phyloP scores from a whole-genome alignment of 108 stramenopile genomes.

The Epipyxis sp. region DNA sequence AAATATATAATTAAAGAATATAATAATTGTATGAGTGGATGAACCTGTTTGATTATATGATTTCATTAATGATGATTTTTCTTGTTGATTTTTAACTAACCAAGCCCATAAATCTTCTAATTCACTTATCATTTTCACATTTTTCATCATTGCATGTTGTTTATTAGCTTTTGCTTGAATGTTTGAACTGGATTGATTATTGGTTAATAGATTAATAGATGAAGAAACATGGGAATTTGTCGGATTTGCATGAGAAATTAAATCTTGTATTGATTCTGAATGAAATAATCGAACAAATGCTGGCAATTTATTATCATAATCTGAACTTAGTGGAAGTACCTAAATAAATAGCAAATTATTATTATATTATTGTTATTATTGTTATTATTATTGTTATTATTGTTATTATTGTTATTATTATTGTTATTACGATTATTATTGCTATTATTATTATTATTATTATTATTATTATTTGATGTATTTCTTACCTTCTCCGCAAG shows the following conservation, averaged over 20 bases:
- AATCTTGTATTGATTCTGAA: slow-evolving; percentile 9
- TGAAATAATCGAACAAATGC: no score
- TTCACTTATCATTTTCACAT: neutral
- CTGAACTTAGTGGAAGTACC: no score
- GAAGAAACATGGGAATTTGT: neutral
- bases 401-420: neutral
- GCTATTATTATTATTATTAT: neutral
- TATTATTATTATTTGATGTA: neutral
- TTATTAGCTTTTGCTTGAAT: neutral
- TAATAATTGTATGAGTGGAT: no score
- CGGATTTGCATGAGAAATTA: neutral
- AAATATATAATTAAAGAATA: no score
- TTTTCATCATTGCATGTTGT: no score
- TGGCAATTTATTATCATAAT: no score
- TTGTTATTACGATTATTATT: neutral
- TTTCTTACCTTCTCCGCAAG: neutral
- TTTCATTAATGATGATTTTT: neutral
- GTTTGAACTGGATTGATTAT: neutral
- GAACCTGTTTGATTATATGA: no score
- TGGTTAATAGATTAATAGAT: neutral
- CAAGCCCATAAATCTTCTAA: neutral
- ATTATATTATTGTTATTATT: no score
- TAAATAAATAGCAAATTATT: no score
- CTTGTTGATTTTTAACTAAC: neutral
- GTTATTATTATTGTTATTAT: no score